Evolutionary conservation across 1,139 yeast genomes (phyloP).

Genomic region (Blastobotrys proliferans): DNA sequence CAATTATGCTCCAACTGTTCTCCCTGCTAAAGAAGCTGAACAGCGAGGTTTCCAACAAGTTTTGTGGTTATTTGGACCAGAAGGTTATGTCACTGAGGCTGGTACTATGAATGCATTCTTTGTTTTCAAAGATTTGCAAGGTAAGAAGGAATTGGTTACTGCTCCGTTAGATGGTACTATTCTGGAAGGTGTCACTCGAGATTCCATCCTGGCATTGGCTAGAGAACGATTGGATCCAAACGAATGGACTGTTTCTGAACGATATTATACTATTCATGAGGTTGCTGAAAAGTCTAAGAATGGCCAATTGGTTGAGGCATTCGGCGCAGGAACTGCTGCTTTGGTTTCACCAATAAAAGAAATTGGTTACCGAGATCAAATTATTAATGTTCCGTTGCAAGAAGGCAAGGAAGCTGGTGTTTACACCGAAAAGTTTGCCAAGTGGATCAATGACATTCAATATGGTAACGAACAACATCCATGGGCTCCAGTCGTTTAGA

Average conservation of each 20-base stretch:
- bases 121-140: conserved; percentile 65
- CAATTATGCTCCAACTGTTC: conserved; percentile 91
- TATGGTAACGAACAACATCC: conserved; percentile 71
- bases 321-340: conserved; percentile 99
- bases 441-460: conserved; percentile 86
- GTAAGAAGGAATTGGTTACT: conserved; percentile 88
- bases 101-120: conserved; percentile 97
- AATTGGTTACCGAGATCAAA: conserved; percentile 73
- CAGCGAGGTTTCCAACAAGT: conserved; percentile 87
- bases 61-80: conserved; percentile 92
- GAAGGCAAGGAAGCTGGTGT: conserved; percentile 78
- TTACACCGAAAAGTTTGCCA: conserved; percentile 66
- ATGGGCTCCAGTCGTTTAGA: conserved; percentile 31
- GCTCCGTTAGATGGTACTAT: conserved; percentile 97
- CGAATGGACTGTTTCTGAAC: conserved; percentile 79
- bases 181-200: conserved; percentile 95
- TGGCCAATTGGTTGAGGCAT: conserved; percentile 88
- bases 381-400: conserved; percentile 69
- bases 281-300: conserved; percentile 69
- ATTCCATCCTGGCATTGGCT: conserved; percentile 73
- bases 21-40: conserved; percentile 87
- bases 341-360: conserved; percentile 89
- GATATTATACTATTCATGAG: conserved; percentile 77
- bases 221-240: conserved; percentile 64
- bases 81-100: conserved; percentile 87